phyloP scores from a whole-genome alignment of 1,284 basidiomycete species.

The Retiboletus flavoniger region DNA sequence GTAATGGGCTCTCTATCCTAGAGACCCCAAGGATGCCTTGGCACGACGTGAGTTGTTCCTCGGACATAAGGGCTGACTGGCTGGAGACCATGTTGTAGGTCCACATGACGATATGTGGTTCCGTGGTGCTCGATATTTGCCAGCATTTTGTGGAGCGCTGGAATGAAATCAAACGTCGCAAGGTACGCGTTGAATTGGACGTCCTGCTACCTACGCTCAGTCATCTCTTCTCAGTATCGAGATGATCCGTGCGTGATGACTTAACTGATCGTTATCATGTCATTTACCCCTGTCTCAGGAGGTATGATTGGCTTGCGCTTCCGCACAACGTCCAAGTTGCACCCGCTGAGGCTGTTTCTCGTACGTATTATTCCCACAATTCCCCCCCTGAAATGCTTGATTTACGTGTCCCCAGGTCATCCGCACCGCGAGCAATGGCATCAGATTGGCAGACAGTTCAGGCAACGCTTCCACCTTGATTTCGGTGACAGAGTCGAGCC shows the following conservation, averaged over 20 bases:
- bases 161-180: conserved; percentile 83
- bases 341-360: conserved; percentile 64
- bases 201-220: conserved; percentile 9
- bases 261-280: background rate
- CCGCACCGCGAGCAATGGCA: conserved; percentile 69
- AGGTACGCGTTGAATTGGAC: conserved; percentile 40
- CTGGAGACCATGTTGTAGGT: conserved; percentile 42
- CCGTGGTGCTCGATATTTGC: conserved; percentile 82
- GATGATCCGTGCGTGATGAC: conserved; percentile 46
- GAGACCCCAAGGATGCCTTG: conserved; percentile 84
- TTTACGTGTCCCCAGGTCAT: conserved; percentile 46
- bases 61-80: background rate
- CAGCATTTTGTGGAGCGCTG: conserved; percentile 91
- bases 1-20: conserved; percentile 69
- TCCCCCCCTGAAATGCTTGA: background rate
- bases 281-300: conserved; percentile 32
- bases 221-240: conserved; percentile 43
- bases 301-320: conserved; percentile 77
- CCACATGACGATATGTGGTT: conserved; percentile 85
- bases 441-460: conserved; percentile 57
- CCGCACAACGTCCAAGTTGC: conserved; percentile 66
- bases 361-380: conserved; percentile 37
- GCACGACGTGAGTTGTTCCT: conserved; percentile 67
- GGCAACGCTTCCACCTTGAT: conserved; percentile 52
- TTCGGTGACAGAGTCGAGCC: conserved; percentile 36